Evolutionary conservation across 2,329 filamentous ascomycete genomes (phyloP), one percentile per base, ranked within the genome.

Genomic region (Akanthomyces muscarius): DNA sequence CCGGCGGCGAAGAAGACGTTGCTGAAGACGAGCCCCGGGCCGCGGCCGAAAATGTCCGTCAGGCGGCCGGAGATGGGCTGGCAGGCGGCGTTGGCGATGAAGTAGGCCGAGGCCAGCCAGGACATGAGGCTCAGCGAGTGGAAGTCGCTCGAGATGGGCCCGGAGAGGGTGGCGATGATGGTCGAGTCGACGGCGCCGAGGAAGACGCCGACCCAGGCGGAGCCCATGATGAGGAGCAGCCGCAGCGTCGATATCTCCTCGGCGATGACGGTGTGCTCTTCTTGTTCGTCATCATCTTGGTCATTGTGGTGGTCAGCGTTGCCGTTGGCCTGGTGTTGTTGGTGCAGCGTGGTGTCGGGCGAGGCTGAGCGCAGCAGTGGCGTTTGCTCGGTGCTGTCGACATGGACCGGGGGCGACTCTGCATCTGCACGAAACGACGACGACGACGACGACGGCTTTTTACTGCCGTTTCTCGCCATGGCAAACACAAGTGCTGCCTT

Each of bases 81-180:
- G 69, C 87, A 91, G 0, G 91, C 91, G 2, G 92, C 90, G 73
- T 94, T 96, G 68, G 92, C 89, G 70, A 97, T 92, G 33, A 96
- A 83, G 72, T 96, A 97, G 23, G 91, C 89, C 0, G 91, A 90
- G 0, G 91, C 92, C 8, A 97, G 86, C 92, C 92, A 97, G 0
- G 91, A 93, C 51, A 96, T 82, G 4, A 95, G 81, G 23, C 88
- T 89, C 33, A 96, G 84, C 1, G 91, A 96, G 64, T 88, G 81
- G 76, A 97, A 96, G 50, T 89, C 89, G 71, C 87, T 90, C 28
- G 90, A 90, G 66, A 97, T 96, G 8, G 92, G 91, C 0, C 86
- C 90, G 0, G 90, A 89, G 1, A 97, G 83, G 0, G 92, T 97
- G 10, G 92, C 92, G 68, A 96, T 91, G 66, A 97, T 89, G 54